phyloP scores from a whole-genome alignment of 2,329 filamentous ascomycete species.

The Fusarium bactridioides region DNA sequence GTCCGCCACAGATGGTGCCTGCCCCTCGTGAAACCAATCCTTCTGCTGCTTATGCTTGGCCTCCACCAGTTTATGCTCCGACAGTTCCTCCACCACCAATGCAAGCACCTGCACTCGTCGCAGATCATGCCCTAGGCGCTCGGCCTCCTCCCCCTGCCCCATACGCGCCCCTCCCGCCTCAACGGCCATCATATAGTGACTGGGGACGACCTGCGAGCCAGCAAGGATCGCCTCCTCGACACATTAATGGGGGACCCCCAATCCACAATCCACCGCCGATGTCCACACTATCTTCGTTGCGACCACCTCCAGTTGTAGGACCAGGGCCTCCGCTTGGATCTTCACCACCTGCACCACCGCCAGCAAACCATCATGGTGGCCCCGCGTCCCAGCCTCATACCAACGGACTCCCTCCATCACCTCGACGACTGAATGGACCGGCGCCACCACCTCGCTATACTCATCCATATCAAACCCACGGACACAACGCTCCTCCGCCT shows the following conservation, averaged over 20 bases:
- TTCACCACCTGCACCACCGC: slow-evolving; percentile 51
- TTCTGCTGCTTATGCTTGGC: slow-evolving; percentile 36
- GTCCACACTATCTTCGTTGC: slow-evolving; percentile 54
- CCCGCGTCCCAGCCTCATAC: slow-evolving; percentile 45
- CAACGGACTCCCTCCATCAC: slow-evolving; percentile 59
- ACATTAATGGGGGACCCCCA: slow-evolving; percentile 58
- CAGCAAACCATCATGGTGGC: slow-evolving; percentile 52
- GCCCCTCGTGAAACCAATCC: slow-evolving; percentile 41
- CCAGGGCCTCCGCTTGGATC: slow-evolving; percentile 47
- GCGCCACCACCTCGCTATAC: slow-evolving; percentile 54
- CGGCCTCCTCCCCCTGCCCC: slow-evolving; percentile 41
- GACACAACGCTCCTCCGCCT: slow-evolving; percentile 32
- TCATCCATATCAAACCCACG: slow-evolving; percentile 45
- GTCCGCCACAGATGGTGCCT: slow-evolving; percentile 31
- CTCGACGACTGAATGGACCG: slow-evolving; percentile 55
- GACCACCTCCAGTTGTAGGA: slow-evolving; percentile 57
- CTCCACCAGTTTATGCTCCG: slow-evolving; percentile 36
- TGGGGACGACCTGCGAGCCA: slow-evolving; percentile 62
- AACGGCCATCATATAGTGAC: slow-evolving; percentile 48
- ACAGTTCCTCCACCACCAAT: slow-evolving; percentile 32
- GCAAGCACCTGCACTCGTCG: slow-evolving; percentile 34
- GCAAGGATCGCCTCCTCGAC: slow-evolving; percentile 56
- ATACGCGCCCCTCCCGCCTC: slow-evolving; percentile 42
- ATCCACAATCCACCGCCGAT: slow-evolving; percentile 44
- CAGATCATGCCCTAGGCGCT: slow-evolving; percentile 41